A percentile compares a stretch with the other conserved stretches of the same genome.
Conservation (phyloP, 2,329 filamentous ascomycete species). For the Paraphoma sp. region DNA sequence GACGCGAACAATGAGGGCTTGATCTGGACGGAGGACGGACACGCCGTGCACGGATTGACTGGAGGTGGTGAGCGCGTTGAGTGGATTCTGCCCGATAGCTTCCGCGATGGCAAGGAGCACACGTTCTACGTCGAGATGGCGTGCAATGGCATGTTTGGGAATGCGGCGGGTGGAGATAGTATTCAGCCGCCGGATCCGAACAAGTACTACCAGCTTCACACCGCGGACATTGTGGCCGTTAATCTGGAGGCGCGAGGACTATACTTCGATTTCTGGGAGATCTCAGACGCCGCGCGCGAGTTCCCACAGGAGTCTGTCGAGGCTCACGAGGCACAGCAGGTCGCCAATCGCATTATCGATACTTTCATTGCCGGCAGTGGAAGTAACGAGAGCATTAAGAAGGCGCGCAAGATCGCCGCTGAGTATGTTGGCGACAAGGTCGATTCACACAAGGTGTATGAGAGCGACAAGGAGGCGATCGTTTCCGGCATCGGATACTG, state of each 20-base stretch:
- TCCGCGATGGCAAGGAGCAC: constrained; percentile 85
- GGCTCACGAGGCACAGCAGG: constrained; percentile 81
- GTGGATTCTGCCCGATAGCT: constrained; percentile 85
- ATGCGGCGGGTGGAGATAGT: constrained; percentile 79
- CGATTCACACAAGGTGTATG: constrained; percentile 84
- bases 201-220: constrained; percentile 76
- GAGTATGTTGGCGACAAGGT: constrained; percentile 79
- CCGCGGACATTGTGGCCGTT: constrained; percentile 86
- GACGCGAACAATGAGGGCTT: constrained; percentile 94
- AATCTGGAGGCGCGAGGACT: constrained; percentile 85
- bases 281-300: constrained; percentile 88
- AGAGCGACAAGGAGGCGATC: constrained; percentile 73
- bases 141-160: constrained; percentile 98
- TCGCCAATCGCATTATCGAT: constrained; percentile 89
- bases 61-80: constrained; percentile 87
- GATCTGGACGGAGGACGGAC: constrained; percentile 90
- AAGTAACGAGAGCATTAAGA: constrained; percentile 74
- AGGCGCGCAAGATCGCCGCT: constrained; percentile 81
- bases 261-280: constrained; percentile 94
- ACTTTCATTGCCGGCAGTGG: constrained; percentile 81
- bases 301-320: constrained; percentile 89
- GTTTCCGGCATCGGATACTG: constrained; percentile 94
- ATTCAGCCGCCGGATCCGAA: constrained; percentile 92
- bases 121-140: constrained; percentile 97
- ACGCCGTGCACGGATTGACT: constrained; percentile 88